A percentile compares a stretch with the other conserved stretches of the same genome.
phyloP scores from a whole-genome alignment of 176 grass and related monocot species.

The Eremochloa ophiuroides region DNA sequence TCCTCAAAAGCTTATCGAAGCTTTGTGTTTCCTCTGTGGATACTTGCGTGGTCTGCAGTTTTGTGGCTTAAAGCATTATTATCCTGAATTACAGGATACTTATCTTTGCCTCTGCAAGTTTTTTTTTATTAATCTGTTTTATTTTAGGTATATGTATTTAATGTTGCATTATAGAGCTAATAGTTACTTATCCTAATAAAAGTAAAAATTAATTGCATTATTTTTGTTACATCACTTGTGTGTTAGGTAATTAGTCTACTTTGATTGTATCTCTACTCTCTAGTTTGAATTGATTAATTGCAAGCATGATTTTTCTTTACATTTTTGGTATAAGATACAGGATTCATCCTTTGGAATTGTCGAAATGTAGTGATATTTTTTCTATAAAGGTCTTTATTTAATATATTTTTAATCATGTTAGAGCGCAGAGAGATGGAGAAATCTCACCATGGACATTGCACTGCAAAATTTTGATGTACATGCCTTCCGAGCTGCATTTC shows the following conservation, averaged over 20 bases:
- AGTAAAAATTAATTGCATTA: background rate
- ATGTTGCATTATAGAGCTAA: background rate
- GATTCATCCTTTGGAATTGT: background rate
- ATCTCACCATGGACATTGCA: constrained; percentile 67
- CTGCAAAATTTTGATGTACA: constrained; percentile 89
- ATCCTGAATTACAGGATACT: background rate
- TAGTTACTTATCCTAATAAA: background rate
- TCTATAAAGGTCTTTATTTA: background rate
- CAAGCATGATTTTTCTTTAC: background rate
- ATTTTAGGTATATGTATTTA: background rate
- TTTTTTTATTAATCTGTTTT: background rate
- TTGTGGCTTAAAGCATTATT: background rate
- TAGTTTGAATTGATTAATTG: background rate
- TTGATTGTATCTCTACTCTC: constrained; percentile 14
- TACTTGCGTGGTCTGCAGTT: background rate
- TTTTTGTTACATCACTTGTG: background rate
- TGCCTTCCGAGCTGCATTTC: constrained; percentile 87
- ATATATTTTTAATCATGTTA: constrained; percentile 35
- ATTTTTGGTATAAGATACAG: background rate
- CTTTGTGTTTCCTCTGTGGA: background rate
- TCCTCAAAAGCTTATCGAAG: background rate
- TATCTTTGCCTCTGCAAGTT: background rate
- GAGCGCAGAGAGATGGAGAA: constrained; percentile 96
- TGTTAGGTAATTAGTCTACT: background rate
- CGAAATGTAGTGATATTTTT: background rate